Evolutionary conservation across 176 grass and related monocot genomes (phyloP).

Genomic region (Oryza australiensis): DNA sequence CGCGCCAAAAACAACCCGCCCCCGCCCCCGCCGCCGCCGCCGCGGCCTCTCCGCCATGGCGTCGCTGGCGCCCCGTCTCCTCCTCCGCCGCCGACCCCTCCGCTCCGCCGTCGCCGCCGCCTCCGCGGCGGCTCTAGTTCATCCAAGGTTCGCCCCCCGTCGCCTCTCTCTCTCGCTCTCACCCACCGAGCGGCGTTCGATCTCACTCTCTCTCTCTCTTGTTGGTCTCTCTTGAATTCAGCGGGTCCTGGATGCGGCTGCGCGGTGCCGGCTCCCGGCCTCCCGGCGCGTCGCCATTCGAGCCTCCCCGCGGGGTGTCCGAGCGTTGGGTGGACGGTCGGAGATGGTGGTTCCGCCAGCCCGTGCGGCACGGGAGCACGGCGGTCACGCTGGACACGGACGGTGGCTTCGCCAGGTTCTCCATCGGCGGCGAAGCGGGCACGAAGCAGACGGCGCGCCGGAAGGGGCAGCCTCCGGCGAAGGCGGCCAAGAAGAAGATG

Average conservation of each 20-base stretch:
- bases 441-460: not conserved
- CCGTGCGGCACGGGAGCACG: conserved; percentile 40
- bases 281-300: not conserved
- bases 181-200: not conserved
- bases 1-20: too few species aligned
- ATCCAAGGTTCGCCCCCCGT: conserved; percentile 13
- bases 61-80: conserved; percentile 13
- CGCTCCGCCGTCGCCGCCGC: not conserved
- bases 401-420: conserved; percentile 51
- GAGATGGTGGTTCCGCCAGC: conserved; percentile 17
- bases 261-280: not conserved
- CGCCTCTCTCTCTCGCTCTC: not conserved
- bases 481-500: conserved; percentile 56
- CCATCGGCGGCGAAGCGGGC: conserved; percentile 2
- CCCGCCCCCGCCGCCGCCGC: not conserved
- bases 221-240: conserved; percentile 10
- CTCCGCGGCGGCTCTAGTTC: not conserved
- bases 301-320: not conserved
- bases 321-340: not conserved
- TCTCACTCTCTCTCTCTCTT: not conserved
- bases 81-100: not conserved
- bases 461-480: not conserved
- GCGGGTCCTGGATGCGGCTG: conserved; percentile 17
- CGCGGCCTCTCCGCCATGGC: conserved; percentile 31
- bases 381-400: conserved; percentile 44